A percentile compares a stretch with the other conserved stretches of the same genome.
Evolutionary conservation across 768 basidiomycete species (phyloP).

Genomic region (Lactarius sp.): DNA sequence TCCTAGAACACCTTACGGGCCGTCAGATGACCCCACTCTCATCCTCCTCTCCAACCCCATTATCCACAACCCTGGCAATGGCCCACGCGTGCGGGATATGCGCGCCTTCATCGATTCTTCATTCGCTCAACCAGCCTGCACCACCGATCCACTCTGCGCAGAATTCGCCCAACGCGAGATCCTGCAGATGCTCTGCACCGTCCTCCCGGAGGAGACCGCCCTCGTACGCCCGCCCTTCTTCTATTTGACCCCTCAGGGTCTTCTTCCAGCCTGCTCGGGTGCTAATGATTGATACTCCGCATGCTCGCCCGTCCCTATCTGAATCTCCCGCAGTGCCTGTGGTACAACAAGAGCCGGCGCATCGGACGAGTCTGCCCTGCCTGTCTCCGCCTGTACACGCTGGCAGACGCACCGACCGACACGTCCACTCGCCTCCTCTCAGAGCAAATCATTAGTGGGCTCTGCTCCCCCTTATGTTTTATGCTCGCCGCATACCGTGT

Average conservation of each 20-base stretch:
- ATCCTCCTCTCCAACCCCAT: constrained; percentile 41
- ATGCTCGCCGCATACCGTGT: constrained; percentile 63
- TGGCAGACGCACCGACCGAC: constrained; percentile 61
- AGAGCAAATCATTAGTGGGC: constrained; percentile 70
- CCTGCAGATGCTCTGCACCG: constrained; percentile 62
- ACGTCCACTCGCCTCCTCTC: constrained; percentile 42
- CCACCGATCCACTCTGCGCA: constrained; percentile 63
- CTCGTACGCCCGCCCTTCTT: constrained; percentile 43
- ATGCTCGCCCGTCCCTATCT: constrained; percentile 34
- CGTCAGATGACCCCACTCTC: constrained; percentile 22
- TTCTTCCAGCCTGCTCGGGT: not conserved
- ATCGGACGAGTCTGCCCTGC: constrained; percentile 71
- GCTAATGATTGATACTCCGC: not conserved
- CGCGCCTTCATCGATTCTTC: constrained; percentile 60
- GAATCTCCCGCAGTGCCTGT: constrained; percentile 41
- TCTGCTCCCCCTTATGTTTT: constrained; percentile 78
- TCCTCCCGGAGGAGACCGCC: constrained; percentile 68
- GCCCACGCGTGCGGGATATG: constrained; percentile 67
- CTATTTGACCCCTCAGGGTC: not conserved
- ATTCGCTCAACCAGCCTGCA: constrained; percentile 61
- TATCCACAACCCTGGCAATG: constrained; percentile 75
- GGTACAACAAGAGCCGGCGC: constrained; percentile 81
- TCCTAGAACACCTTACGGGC: not conserved
- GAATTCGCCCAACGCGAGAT: constrained; percentile 77
- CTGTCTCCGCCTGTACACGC: constrained; percentile 64